phyloP scores from a whole-genome alignment of 2,329 filamentous ascomycete genomes.

The Hypoxylon sp. region DNA sequence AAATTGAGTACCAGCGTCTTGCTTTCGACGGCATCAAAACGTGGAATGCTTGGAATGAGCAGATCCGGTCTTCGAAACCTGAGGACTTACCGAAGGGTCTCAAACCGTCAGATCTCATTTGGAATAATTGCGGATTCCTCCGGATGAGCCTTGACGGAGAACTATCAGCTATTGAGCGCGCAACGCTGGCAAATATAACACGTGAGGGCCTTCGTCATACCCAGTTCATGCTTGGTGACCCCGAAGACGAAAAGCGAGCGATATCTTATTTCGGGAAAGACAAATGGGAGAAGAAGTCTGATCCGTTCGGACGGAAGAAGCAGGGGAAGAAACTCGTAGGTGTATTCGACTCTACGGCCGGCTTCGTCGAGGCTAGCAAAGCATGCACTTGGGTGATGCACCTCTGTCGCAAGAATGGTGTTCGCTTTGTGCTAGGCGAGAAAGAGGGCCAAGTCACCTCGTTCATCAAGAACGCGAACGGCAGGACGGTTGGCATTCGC shows the following conservation, averaged over 20 bases:
- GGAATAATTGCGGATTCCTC: slow-evolving; percentile 34
- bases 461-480: slow-evolving; percentile 46
- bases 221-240: slow-evolving; percentile 55
- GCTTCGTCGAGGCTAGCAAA: slow-evolving; percentile 61
- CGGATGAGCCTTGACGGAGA: slow-evolving; percentile 49
- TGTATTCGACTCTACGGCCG: slow-evolving; percentile 62
- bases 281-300: slow-evolving; percentile 35
- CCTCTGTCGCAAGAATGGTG: slow-evolving; percentile 55
- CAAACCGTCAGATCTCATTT: slow-evolving; percentile 30
- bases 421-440: slow-evolving; percentile 61
- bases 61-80: slow-evolving; percentile 52
- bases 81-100: slow-evolving; percentile 56
- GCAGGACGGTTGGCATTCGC: slow-evolving; percentile 25
- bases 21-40: slow-evolving; percentile 57
- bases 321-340: slow-evolving; percentile 51
- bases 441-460: slow-evolving; percentile 46
- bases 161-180: slow-evolving; percentile 56
- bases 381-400: slow-evolving; percentile 58
- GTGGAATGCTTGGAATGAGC: slow-evolving; percentile 62
- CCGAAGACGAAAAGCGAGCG: slow-evolving; percentile 51
- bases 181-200: slow-evolving; percentile 57
- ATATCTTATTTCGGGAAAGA: slow-evolving; percentile 49
- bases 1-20: slow-evolving; percentile 62
- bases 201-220: slow-evolving; percentile 54
- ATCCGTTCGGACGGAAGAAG: slow-evolving; percentile 56